Evolutionary conservation across 129 eudicot genomes (phyloP), one percentile per base, ranked within the genome.

Genomic region (Rutidosis leptorrhynchoides): DNA sequence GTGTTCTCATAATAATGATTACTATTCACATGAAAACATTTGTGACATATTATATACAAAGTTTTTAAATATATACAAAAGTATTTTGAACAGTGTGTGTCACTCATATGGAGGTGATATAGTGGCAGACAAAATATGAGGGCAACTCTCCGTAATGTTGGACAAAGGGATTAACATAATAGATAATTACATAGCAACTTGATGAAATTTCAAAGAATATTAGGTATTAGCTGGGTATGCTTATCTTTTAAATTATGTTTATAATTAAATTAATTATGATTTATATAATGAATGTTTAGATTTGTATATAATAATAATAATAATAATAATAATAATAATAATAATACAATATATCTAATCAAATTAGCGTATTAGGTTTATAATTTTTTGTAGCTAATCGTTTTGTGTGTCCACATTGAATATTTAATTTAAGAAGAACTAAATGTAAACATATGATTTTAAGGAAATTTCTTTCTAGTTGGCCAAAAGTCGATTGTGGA

Each of bases 111-210:
- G 74, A 67, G 95, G 82, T 66, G 80, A 74, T 86, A 68, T 83
- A 81, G 87, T 90, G 97, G 97, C 95, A 82, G 97, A 90, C 95
- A 86, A 70, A 59, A 77, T 67, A 64, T 52, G 75, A 28, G 74
- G 65, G 42, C 82, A 76, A 52, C 73, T 72, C 82, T 81, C 69
- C 78, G 59, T 62, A 72, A 68, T 68, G 74, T 73, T 81, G 85
- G 79, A 72, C 78, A 42, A 26, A 61, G 14, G 42, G 64, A 68
- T 35, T 66, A 30, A 23, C 17, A 57, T 37, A 67, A 58, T 68
- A 63, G 33, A 62, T 49, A 17, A 43, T 1, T 51, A 67, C 27
- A 72, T 43, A 68, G 37, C 72, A 68, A 74, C 65, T 68, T 74
- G 73, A 58, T 67, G 27, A 46, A 63, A 62, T 24, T 61, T 57